Conservation (phyloP, 768 basidiomycete species). For the Leucosporidium yakuticum region DNA sequence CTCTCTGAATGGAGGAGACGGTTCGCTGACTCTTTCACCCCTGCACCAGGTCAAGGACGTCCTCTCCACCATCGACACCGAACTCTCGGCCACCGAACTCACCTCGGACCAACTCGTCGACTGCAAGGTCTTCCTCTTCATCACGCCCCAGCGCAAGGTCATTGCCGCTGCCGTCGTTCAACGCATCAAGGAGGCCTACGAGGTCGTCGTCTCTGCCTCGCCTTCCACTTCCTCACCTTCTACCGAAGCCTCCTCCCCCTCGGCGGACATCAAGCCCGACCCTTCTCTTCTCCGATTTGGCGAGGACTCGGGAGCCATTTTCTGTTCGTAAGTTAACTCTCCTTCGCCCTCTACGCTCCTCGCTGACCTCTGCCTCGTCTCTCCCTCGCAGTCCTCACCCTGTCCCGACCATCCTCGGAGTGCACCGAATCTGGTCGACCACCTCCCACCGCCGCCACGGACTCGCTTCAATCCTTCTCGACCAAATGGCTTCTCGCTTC, state of each 20-base stretch:
- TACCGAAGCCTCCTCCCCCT: neutral
- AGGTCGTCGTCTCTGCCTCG: conserved; percentile 13
- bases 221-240: neutral
- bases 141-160: conserved; percentile 27
- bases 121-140: conserved; percentile 29
- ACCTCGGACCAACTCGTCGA: conserved; percentile 17
- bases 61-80: conserved; percentile 32
- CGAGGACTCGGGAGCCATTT: conserved; percentile 31
- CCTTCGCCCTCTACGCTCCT: too few relatives aligned
- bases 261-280: neutral
- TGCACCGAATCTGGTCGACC: conserved; percentile 38
- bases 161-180: conserved; percentile 32
- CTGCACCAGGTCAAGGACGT: conserved; percentile 26
- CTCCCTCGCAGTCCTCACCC: conserved; percentile 23
- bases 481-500: conserved; percentile 14
- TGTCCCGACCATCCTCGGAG: conserved; percentile 29
- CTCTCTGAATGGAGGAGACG: neutral
- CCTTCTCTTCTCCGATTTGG: conserved; percentile 24
- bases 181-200: conserved; percentile 28
- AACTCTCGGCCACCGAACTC: conserved; percentile 25
- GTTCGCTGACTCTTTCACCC: neutral
- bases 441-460: conserved; percentile 25
- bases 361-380: neutral
- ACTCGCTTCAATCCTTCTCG: conserved; percentile 25
- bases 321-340: conserved; percentile 33